A percentile compares a stretch with the other conserved stretches of the same genome.
Evolutionary conservation across 306 rosid genomes (phyloP).

Genomic region (Leucaena leucocephala): DNA sequence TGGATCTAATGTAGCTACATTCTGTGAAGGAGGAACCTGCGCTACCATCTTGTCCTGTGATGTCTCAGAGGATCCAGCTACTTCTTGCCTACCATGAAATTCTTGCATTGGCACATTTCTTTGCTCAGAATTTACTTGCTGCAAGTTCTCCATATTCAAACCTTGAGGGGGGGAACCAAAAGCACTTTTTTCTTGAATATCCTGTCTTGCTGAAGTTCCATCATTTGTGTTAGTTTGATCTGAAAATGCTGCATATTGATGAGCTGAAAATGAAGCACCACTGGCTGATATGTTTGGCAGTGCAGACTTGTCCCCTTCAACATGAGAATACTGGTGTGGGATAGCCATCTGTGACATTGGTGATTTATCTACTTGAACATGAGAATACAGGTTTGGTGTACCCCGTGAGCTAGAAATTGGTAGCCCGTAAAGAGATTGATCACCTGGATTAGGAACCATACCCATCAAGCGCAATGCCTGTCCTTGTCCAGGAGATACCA

Average conservation of each 20-base stretch:
- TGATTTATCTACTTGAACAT: conserved; percentile 70
- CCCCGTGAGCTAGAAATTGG: conserved; percentile 75
- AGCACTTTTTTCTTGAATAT: conserved; percentile 61
- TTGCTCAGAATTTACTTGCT: conserved; percentile 64
- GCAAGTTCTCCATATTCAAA: conserved; percentile 62
- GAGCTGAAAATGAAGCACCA: conserved; percentile 57
- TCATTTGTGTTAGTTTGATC: conserved; percentile 67
- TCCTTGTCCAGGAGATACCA: conserved; percentile 76
- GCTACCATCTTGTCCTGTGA: conserved; percentile 60
- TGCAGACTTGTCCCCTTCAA: conserved; percentile 72
- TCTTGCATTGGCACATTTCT: conserved; percentile 67
- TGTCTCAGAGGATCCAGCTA: conserved; percentile 60
- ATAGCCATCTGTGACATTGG: conserved; percentile 48
- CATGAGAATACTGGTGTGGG: conserved; percentile 67
- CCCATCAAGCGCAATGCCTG: conserved; percentile 73
- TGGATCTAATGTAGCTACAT: conserved; percentile 82
- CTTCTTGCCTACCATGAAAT: conserved; percentile 65
- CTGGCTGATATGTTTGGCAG: conserved; percentile 57
- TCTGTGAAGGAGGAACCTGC: conserved; percentile 63
- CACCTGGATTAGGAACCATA: conserved; percentile 76
- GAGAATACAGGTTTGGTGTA: conserved; percentile 63
- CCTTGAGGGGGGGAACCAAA: conserved; percentile 58
- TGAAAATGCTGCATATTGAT: conserved; percentile 59
- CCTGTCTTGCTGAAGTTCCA: conserved; percentile 60
- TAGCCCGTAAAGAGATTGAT: conserved; percentile 83